These are phyloP conservation scores for Tolypocladium ovalisporum DNA, from an alignment of 2,329 filamentous ascomycete species.

Conservation along the genomic window DNA sequence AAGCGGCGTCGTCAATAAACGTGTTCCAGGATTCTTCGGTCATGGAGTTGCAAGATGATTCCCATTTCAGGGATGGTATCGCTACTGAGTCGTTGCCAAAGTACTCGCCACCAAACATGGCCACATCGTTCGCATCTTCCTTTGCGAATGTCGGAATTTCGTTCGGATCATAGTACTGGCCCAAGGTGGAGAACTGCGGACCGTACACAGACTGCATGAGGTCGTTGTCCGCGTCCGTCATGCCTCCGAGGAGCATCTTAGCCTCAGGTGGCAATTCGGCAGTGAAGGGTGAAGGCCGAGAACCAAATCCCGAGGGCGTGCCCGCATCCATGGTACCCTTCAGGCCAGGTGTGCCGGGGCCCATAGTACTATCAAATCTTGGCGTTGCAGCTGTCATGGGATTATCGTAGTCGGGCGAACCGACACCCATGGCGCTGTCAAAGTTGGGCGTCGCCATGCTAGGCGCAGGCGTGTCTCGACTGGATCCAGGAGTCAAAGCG, in stretches of 20 bases:
- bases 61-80: not conserved
- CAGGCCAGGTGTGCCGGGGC: not conserved
- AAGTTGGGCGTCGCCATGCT: not conserved
- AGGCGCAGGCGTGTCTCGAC: not conserved
- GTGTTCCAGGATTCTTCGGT: slow-evolving; percentile 19
- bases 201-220: slow-evolving; percentile 7
- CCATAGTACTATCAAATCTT: not conserved
- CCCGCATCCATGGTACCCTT: not conserved
- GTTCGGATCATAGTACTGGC: not conserved
- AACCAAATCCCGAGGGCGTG: slow-evolving; percentile 7
- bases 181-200: not conserved
- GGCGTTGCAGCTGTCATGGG: not conserved
- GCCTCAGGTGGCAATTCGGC: slow-evolving; percentile 29
- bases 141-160: not conserved
- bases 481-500: not conserved
- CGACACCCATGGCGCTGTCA: not conserved
- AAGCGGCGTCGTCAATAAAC: slow-evolving; percentile 19
- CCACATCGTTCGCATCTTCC: not conserved
- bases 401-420: not conserved
- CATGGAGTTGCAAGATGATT: slow-evolving; percentile 3
- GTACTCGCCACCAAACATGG: too few species aligned
- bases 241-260: slow-evolving; percentile 25
- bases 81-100: slow-evolving; percentile 1
- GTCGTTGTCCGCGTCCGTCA: slow-evolving; percentile 16
- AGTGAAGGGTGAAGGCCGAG: slow-evolving; percentile 26